phyloP scores from a whole-genome alignment of 2,329 filamentous ascomycete genomes.

The Ilyonectria robusta region DNA sequence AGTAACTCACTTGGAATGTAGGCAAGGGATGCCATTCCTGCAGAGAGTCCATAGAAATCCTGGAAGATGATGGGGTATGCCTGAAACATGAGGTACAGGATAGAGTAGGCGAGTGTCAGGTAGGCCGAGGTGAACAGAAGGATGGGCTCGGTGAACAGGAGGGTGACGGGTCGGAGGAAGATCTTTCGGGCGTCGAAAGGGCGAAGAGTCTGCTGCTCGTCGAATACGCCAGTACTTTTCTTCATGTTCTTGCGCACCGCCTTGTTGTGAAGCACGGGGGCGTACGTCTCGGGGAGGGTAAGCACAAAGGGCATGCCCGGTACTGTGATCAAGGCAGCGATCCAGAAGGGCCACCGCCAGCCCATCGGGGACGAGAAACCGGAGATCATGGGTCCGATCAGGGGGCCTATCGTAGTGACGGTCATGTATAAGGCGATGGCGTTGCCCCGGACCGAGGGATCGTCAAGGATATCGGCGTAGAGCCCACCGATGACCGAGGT shows the following conservation, averaged over 20 bases:
- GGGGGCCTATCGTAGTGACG: slow-evolving; percentile 52
- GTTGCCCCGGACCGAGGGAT: slow-evolving; percentile 50
- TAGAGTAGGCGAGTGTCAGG: slow-evolving; percentile 65
- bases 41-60: slow-evolving; percentile 59
- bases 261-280: slow-evolving; percentile 64
- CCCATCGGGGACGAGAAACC: slow-evolving; percentile 64
- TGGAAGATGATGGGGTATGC: slow-evolving; percentile 66
- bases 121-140: slow-evolving; percentile 63
- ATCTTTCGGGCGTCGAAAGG: slow-evolving; percentile 58
- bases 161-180: slow-evolving; percentile 63
- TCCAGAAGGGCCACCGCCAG: slow-evolving; percentile 59
- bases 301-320: slow-evolving; percentile 52
- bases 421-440: slow-evolving; percentile 55
- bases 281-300: slow-evolving; percentile 62
- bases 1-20: slow-evolving; percentile 61
- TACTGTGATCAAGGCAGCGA: slow-evolving; percentile 51
- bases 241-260: slow-evolving; percentile 63
- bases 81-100: slow-evolving; percentile 67
- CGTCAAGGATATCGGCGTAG: slow-evolving; percentile 52
- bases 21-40: slow-evolving; percentile 61
- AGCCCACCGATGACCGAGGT: slow-evolving; percentile 53
- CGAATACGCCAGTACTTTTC: slow-evolving; percentile 51
- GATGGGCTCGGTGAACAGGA: slow-evolving; percentile 66
- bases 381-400: slow-evolving; percentile 66
- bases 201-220: slow-evolving; percentile 51